Conservation (phyloP, 108 stramenopile species). For the Nitzschia putrida region DNA sequence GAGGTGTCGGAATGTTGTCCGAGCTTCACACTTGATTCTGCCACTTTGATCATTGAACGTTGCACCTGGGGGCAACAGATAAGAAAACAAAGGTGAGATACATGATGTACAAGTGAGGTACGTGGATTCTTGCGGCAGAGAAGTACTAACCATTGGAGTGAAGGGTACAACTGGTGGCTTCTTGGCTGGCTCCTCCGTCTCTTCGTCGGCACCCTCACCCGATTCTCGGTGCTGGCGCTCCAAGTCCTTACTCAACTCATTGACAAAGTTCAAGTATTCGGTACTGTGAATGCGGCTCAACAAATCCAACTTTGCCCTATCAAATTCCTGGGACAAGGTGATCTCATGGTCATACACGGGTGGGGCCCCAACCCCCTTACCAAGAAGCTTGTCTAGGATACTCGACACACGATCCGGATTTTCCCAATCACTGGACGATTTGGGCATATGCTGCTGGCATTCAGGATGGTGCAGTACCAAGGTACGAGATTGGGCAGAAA, state of each 20-base stretch:
- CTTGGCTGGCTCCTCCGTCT: conserved; percentile 17
- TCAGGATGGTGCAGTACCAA: conserved; percentile 89
- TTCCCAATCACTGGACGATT: conserved; percentile 86
- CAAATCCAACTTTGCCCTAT: conserved; percentile 82
- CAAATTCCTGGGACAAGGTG: conserved; percentile 82
- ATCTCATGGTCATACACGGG: conserved; percentile 66
- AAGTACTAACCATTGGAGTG: conserved; percentile 70
- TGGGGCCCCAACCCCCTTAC: conserved; percentile 35
- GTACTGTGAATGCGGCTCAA: conserved; percentile 87
- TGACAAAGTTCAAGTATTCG: conserved; percentile 86
- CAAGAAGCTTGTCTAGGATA: conserved; percentile 67
- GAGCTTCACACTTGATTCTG: conserved; percentile 58
- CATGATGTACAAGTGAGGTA: background rate
- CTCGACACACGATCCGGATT: conserved; percentile 74
- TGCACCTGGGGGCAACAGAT: conserved; percentile 44
- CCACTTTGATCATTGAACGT: conserved; percentile 62
- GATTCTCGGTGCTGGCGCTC: conserved; percentile 56
- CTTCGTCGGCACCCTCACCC: conserved; percentile 20
- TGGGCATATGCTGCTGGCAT: conserved; percentile 83
- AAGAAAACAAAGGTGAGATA: background rate
- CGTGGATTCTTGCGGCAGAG: background rate
- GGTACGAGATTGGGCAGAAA: conserved; percentile 70
- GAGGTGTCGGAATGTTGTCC: conserved; percentile 83
- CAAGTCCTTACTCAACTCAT: conserved; percentile 83
- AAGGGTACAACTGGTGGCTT: conserved; percentile 73